These are phyloP conservation scores for Botrytis aclada DNA, from an alignment of 2,329 filamentous ascomycete species.

Conservation along the genomic window DNA sequence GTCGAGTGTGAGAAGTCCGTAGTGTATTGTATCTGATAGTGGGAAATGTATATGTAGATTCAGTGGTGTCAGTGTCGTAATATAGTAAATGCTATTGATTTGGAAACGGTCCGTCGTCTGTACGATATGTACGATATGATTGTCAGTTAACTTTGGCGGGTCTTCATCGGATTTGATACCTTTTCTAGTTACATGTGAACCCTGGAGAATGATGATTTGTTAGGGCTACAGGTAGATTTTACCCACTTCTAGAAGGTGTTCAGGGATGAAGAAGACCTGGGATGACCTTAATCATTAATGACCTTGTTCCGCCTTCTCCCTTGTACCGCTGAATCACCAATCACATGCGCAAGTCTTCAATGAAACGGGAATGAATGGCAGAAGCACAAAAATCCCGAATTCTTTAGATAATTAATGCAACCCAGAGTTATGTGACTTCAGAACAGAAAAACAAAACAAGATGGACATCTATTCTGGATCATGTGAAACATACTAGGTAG, in stretches of 20 bases:
- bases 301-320: not conserved
- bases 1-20: no score
- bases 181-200: not conserved
- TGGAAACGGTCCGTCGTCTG: not conserved
- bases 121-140: not conserved
- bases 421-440: not conserved
- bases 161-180: not conserved
- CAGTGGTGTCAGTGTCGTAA: not conserved
- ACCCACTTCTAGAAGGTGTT: not conserved
- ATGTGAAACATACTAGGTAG: constrained; percentile 10
- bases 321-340: not conserved
- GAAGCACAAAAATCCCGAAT: not conserved
- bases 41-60: not conserved
- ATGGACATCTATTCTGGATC: not conserved
- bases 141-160: not conserved
- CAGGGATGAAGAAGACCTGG: not conserved
- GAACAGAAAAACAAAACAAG: not conserved
- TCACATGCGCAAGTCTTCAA: not conserved
- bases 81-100: not conserved
- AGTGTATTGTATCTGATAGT: not conserved
- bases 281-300: not conserved
- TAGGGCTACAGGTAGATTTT: not conserved
- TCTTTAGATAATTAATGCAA: not conserved
- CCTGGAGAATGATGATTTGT: not conserved
- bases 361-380: not conserved